Percentiles rank a stretch among this genome's conserved stretches.
These are phyloP conservation scores for Zizania palustris DNA, from an alignment of 202 grass and related monocot species.

Conservation along the genomic window DNA sequence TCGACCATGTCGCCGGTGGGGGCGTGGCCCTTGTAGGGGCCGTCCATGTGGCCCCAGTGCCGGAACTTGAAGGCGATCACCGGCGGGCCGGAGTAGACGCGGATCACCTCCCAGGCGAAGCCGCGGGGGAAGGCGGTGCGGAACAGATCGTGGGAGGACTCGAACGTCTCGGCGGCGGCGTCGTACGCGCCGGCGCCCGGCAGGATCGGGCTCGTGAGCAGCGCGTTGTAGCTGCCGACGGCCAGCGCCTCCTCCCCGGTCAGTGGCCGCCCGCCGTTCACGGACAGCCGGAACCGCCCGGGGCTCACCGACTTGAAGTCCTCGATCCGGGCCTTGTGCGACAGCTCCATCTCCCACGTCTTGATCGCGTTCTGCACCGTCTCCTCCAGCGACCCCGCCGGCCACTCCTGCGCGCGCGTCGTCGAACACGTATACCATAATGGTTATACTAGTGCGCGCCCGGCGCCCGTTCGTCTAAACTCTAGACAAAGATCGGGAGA, in stretches of 20 bases:
- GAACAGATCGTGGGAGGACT: slow-evolving; percentile 82
- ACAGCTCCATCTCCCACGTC: slow-evolving; percentile 99
- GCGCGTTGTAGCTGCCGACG: slow-evolving; percentile 84
- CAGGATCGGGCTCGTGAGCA: slow-evolving; percentile 65
- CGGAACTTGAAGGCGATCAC: slow-evolving; percentile 80
- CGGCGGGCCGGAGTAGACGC: slow-evolving; percentile 73
- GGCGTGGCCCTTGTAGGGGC: slow-evolving; percentile 63
- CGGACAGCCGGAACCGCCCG: slow-evolving; percentile 48
- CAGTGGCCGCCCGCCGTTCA: slow-evolving; percentile 61
- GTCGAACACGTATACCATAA: no score
- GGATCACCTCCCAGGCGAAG: slow-evolving; percentile 82
- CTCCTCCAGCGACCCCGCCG: slow-evolving; percentile 82
- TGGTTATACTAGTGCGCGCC: background rate
- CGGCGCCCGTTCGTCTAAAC: background rate
- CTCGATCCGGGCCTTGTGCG: slow-evolving; percentile 65
- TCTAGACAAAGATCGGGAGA: background rate
- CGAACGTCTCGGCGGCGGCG: slow-evolving; percentile 72
- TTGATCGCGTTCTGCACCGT: slow-evolving; percentile 89
- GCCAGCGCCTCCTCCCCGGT: slow-evolving; percentile 66
- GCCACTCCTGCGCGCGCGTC: slow-evolving; percentile 58
- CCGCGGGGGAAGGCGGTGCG: slow-evolving; percentile 70
- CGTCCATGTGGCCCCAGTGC: slow-evolving; percentile 89
- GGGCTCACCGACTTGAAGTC: slow-evolving; percentile 93
- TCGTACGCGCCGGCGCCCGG: slow-evolving; percentile 56
- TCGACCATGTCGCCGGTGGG: slow-evolving; percentile 75